Conservation (phyloP, 179 eudicot species). For the Vitellaria paradoxa region DNA sequence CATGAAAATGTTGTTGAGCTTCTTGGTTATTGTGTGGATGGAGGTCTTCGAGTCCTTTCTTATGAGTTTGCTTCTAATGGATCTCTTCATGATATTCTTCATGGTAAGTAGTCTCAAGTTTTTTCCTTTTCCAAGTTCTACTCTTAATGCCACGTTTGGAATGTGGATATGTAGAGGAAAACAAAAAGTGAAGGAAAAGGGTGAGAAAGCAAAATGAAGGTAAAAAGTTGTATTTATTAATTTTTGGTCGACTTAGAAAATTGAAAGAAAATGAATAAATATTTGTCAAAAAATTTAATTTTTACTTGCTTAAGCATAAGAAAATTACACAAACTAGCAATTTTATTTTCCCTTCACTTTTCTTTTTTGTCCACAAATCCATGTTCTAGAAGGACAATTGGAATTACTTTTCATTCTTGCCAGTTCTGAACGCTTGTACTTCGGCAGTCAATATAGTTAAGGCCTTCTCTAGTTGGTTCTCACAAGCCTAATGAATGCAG, state of each 20-base stretch:
- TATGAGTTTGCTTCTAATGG: slow-evolving; percentile 79
- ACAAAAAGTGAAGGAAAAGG: too few relatives aligned
- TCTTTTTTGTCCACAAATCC: too few relatives aligned
- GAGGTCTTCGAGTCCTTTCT: slow-evolving; percentile 71
- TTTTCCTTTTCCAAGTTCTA: slow-evolving; percentile 3
- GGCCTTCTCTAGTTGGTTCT: not conserved
- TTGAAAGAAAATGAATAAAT: too few relatives aligned
- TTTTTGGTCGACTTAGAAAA: too few relatives aligned
- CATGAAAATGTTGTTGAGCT: slow-evolving; percentile 75
- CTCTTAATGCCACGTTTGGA: not conserved
- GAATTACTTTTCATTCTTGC: not conserved
- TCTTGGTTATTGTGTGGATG: slow-evolving; percentile 74
- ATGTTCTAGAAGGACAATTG: too few relatives aligned
- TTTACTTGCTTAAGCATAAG: too few relatives aligned
- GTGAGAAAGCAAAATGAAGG: too few relatives aligned
- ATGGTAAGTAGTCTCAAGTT: slow-evolving; percentile 42
- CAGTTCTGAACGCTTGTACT: not conserved
- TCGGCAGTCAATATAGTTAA: not conserved
- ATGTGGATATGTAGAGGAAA: too few relatives aligned
- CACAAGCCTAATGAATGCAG: not conserved
- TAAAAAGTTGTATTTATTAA: too few relatives aligned
- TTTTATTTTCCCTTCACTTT: too few relatives aligned
- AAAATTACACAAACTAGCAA: too few relatives aligned
- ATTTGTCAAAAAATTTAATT: too few relatives aligned
- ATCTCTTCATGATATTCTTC: slow-evolving; percentile 87